Percentiles rank a stretch among this genome's conserved stretches.
Conservation (phyloP, 768 basidiomycete species). For the Hygrocybe punicea region DNA sequence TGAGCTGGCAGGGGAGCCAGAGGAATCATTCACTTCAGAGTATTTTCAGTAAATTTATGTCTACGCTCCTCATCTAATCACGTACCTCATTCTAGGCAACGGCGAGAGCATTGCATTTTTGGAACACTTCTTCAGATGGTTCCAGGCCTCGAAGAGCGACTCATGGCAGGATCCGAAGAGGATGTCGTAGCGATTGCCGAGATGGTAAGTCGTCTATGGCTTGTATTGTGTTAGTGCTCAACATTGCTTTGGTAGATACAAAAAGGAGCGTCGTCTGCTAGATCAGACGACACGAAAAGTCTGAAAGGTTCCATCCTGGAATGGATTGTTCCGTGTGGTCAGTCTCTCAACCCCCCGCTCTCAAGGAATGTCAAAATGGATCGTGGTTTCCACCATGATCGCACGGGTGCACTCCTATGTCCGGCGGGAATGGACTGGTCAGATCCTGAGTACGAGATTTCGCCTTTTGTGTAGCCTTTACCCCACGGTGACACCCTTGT, state of each 20-base stretch:
- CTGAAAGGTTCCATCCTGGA: background rate
- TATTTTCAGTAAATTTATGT: background rate
- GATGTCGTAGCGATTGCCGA: background rate
- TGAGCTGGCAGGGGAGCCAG: background rate
- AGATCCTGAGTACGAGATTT: background rate
- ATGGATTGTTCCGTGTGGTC: background rate
- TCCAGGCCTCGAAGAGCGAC: conserved; percentile 1
- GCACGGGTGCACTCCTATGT: conserved; percentile 9
- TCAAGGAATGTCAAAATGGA: background rate
- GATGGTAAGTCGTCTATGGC: background rate
- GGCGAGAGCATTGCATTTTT: conserved; percentile 1
- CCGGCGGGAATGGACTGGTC: conserved; percentile 11
- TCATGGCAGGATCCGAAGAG: conserved; percentile 1
- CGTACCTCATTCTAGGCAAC: background rate
- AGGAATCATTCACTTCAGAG: background rate
- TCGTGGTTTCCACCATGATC: conserved; percentile 6
- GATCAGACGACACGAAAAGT: background rate
- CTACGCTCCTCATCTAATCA: background rate
- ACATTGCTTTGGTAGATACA: background rate
- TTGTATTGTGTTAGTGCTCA: too few relatives aligned
- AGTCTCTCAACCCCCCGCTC: background rate
- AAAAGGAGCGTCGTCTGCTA: background rate
- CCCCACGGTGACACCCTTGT: background rate
- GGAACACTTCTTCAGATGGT: conserved; percentile 1
- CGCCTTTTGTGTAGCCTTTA: background rate